These are phyloP conservation scores for Isabelozyma pseudorhagii DNA, from an alignment of 805 yeast species.

Conservation along the genomic window DNA sequence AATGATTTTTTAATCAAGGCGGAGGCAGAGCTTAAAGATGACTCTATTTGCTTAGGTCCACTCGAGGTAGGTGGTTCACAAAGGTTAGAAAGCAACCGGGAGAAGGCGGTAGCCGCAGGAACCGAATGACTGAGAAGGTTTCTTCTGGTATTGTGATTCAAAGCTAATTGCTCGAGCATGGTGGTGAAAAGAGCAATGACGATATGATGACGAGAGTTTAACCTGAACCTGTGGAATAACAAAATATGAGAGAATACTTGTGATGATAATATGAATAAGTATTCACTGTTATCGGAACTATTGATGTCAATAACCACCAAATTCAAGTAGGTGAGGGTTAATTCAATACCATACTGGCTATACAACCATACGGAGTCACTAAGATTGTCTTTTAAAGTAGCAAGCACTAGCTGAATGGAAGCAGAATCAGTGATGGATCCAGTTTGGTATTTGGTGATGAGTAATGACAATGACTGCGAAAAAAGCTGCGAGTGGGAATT, in stretches of 20 bases:
- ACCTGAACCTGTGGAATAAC: conserved; percentile 64
- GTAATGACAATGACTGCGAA: conserved; percentile 25
- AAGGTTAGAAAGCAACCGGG: conserved; percentile 61
- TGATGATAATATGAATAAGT: conserved; percentile 36
- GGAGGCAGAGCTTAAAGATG: conserved; percentile 51
- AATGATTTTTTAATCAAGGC: conserved; percentile 56
- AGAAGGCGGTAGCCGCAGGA: conserved; percentile 44
- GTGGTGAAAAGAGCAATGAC: conserved; percentile 47
- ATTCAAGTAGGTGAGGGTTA: conserved; percentile 41
- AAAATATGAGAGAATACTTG: conserved; percentile 59
- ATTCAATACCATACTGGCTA: conserved; percentile 65
- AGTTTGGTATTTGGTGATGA: conserved; percentile 10
- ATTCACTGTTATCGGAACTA: conserved; percentile 12
- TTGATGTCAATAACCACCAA: conserved; percentile 12
- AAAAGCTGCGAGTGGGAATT: conserved; percentile 14
- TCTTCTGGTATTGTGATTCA: conserved; percentile 13
- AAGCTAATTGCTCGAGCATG: conserved; percentile 46
- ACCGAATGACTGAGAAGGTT: neutral
- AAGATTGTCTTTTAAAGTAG: conserved; percentile 37
- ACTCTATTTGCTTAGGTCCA: conserved; percentile 22
- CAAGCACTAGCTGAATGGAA: conserved; percentile 9
- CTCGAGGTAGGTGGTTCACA: conserved; percentile 63
- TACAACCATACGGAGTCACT: conserved; percentile 55
- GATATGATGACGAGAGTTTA: conserved; percentile 72
- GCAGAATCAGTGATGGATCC: conserved; percentile 3